Base-by-base conservation (phyloP, 2,329 filamentous ascomycete species). In the Diaporthe helianthi region DNA sequence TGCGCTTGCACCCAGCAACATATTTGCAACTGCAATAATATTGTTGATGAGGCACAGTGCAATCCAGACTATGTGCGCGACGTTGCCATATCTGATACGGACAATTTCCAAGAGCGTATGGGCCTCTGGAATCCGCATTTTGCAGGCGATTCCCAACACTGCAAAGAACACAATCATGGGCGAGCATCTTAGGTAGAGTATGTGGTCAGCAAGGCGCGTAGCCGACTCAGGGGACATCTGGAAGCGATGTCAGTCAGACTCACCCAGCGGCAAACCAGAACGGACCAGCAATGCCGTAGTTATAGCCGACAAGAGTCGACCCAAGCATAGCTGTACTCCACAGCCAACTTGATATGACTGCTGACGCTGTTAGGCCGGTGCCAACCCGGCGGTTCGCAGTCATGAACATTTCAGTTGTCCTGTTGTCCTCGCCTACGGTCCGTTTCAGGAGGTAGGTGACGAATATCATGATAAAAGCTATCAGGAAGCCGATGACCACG, bases 111-210 rank as follows among this genome's bases (percentile, higher is more conserved):
- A 76, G 0, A 85, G 79, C 0, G 86, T 87, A 69, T 87, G 85
- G 0, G 85, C 86, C 66, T 86, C 81, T 0, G 85, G 85, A 1
- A 85, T 83, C 36, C 85, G 83, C 33, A 83, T 74, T 68, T 87
- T 87, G 76, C 83, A 85, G 0, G 81, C 82, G 13, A 87, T 85
- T 0, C 83, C 84, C 1, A 86, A 75, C 0, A 86, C 71, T 0
- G 85, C 80, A 60, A 87, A 87, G 74, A 87, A 86, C 0, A 85
- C 83, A 52, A 87, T 87, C 83, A 86, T 86, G 0, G 84, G 83
- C 12, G 82, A 85, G 61, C 83, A 85, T 1, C 78, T n/a, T n/a
- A n/a, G n/a, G n/a, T 69, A 38, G 13, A 19, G 5, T 17, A 19
- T 10, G 12, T 5, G 7, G 17, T 46, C 2, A 61, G 24, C 19